Evolutionary conservation across 495 filamentous ascomycete species (phyloP), one percentile per base, ranked within the genome.

Genomic region (Hypoxylon lenormandii): DNA sequence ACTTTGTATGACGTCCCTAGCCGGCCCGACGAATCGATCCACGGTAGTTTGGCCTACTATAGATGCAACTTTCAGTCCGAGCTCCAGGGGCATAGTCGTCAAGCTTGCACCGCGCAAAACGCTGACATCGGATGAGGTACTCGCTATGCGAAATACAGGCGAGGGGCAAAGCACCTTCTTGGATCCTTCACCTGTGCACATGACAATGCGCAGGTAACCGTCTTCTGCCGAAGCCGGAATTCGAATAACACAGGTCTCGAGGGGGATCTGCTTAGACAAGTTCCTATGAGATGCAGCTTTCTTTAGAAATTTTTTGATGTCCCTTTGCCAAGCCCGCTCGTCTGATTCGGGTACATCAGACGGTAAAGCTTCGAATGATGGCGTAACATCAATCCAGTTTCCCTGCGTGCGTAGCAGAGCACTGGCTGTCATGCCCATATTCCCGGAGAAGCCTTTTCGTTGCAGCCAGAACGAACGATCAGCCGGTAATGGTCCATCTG

Each of bases 331-430:
- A 21, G 84, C 85, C 19, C 88, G 80, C 63, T 90, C 88, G 38
- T 87, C 84, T 7, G 74, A 69, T 1, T 80, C 74, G 0, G 79
- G 76, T 3, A 89, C 62, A 55, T 86, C 83, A 2, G 80, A 74
- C 0, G 82, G 64, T 8, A 72, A 63, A 0, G 85, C 73, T n/a
- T 80, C 77, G 5, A 80, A 74, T 1, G 81, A 74, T 0, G 89
- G 89, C 0, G 89, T 90, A 3, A 90, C 88, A 57, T 91, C 81
- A 1, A 91, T 70, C 89, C 89, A 91, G 75, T 78, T 79, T 15
- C 82, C 77, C 38, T 83, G 84, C 0, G 82, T 75, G 15, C 83
- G 83, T 13, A 90, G 71, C 7, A 89, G 68, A 1, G 87, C 82
- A 70, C 89, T 90, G 28, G 87, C 77, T 21, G 82, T 81, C 88